Percentiles rank a stretch among this genome's conserved stretches.
Evolutionary conservation across 768 basidiomycete genomes (phyloP).

Genomic region (Boletellus ananiceps): DNA sequence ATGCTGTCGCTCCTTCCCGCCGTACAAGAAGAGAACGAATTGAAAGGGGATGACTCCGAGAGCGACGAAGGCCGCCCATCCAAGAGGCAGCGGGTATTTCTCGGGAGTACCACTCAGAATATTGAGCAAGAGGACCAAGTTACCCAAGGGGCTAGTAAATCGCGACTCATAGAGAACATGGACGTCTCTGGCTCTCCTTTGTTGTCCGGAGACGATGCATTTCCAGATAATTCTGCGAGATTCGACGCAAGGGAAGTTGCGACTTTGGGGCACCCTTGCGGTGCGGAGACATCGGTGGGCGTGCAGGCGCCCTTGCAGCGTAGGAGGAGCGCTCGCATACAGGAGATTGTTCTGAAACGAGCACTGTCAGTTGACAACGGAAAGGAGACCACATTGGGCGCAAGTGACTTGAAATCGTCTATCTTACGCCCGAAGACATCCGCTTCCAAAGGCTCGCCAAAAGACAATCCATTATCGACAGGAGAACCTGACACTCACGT

Average conservation of each 20-base stretch:
- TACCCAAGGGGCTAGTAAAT: slow-evolving; percentile 6
- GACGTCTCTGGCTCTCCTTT: slow-evolving; percentile 25
- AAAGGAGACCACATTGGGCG: neutral
- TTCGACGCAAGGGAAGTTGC: neutral
- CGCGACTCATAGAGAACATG: slow-evolving; percentile 25
- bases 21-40: slow-evolving; percentile 25
- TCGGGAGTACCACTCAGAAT: neutral
- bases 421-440: slow-evolving; percentile 11
- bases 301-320: slow-evolving; percentile 5
- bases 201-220: slow-evolving; percentile 3
- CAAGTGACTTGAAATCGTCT: slow-evolving; percentile 4
- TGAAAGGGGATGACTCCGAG: slow-evolving; percentile 4
- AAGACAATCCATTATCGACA: neutral
- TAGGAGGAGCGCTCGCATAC: slow-evolving; percentile 25
- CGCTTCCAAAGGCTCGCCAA: neutral
- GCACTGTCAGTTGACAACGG: slow-evolving; percentile 2
- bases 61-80: slow-evolving; percentile 13
- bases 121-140: neutral
- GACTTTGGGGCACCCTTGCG: neutral
- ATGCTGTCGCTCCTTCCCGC: slow-evolving; percentile 16
- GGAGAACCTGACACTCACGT: neutral
- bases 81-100: slow-evolving; percentile 21
- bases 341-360: slow-evolving; percentile 12
- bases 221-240: neutral
- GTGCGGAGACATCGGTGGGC: neutral